Base-by-base conservation (phyloP, 176 grass and related monocot species). In the Juncus effusus region DNA sequence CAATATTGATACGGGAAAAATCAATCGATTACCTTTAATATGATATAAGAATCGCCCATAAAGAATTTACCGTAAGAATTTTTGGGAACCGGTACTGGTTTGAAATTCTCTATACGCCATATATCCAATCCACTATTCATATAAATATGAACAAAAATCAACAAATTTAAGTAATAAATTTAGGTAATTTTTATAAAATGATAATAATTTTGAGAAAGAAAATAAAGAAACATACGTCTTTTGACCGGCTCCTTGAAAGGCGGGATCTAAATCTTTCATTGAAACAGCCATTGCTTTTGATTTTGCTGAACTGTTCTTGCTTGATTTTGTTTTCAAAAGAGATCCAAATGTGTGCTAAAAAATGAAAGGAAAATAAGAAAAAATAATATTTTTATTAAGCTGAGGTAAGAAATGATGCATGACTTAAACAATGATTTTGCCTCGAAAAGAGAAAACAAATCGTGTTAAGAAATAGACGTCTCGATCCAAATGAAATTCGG, bases 101-200 rank as follows among this genome's bases (percentile, higher is more conserved):
- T 87, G 69, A 93, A 99, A 77, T 84, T 89, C 80, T 99, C 83
- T 54, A 99, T 89, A 60, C 78, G 80, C 94, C 94, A 99, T 78
- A 99, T 80, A 40, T 89, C 94, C 60, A 99, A 75, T 38, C 88
- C 94, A 12, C 94, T 99, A 70, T 8, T 47, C 4, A 47, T 28
- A 52, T 72, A 58, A 40, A 56, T 80, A 74, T 38, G 40, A 77
- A 62, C 36, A 54, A 42, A 54, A 80, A 60, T 35, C 39, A 60
- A 58, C 3, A 54, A 67, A 69, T 40, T 12, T 63, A 36, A 62
- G 60, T 15, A 59, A 52, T 44, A 42, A 2, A 10, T 54, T 44
- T 47, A 58, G 7, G 13, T 42, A 9, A 10, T 5, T 74, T 64
- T 13, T 10, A 63, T 4, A 67, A 40, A 38, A 3, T 16, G 38